Conservation (phyloP, 2,329 filamentous ascomycete genomes). For the Paecilomyces fulvus region DNA sequence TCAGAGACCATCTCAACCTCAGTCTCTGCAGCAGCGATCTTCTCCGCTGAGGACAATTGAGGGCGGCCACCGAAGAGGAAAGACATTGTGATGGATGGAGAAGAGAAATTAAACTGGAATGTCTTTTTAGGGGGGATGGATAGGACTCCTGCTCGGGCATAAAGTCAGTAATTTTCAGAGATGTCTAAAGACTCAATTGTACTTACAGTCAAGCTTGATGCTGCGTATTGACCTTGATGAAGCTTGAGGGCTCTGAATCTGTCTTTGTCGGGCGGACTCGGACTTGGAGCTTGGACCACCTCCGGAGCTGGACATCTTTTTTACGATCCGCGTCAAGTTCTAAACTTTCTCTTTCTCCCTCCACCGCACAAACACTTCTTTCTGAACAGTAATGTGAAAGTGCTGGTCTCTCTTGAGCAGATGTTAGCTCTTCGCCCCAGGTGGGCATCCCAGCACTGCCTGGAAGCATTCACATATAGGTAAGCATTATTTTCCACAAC, state of each 20-base stretch:
- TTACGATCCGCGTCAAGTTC: slow-evolving; percentile 1
- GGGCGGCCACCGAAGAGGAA: slow-evolving; percentile 65
- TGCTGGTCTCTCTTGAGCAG: slow-evolving; percentile 8
- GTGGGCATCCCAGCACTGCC: slow-evolving; percentile 24
- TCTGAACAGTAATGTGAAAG: not conserved
- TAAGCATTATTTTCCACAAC: slow-evolving; percentile 17
- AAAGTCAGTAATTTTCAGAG: not conserved
- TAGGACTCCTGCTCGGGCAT: not conserved
- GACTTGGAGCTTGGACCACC: slow-evolving; percentile 9
- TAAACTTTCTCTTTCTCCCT: not conserved
- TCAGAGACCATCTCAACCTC: slow-evolving; percentile 97
- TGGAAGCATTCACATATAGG: slow-evolving; percentile 22
- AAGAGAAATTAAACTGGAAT: slow-evolving; percentile 7
- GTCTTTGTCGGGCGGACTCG: not conserved
- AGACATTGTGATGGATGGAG: slow-evolving; percentile 48
- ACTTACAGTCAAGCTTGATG: not conserved
- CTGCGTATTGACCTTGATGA: not conserved
- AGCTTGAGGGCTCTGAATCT: not conserved
- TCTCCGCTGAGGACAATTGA: slow-evolving; percentile 89
- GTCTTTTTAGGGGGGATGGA: not conserved
- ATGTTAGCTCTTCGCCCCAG: slow-evolving; percentile 34
- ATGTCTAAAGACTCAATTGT: not conserved
- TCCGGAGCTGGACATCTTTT: slow-evolving; percentile 4
- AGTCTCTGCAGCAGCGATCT: slow-evolving; percentile 90
- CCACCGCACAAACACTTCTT: not conserved